These are phyloP conservation scores for Elsinoe fawcettii DNA, from an alignment of 2,329 filamentous ascomycete genomes.

Conservation along the genomic window DNA sequence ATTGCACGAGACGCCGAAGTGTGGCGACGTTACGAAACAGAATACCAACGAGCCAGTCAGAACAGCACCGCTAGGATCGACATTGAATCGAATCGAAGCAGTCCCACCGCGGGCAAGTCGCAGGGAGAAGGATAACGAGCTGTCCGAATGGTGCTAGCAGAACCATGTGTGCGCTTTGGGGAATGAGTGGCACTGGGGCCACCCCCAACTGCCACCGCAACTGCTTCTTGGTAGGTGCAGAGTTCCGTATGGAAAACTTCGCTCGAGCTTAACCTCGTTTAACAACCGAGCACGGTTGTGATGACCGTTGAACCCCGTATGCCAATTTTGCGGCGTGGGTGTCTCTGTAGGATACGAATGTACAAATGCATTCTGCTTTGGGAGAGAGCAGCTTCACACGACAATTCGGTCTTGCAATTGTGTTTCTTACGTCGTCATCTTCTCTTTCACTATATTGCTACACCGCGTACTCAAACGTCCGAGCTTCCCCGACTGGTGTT, in stretches of 20 bases:
- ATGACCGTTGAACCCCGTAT: background rate
- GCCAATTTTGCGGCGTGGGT: background rate
- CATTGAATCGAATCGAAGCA: slow-evolving; percentile 7
- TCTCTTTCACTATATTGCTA: background rate
- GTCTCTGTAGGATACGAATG: background rate
- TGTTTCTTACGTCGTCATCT: background rate
- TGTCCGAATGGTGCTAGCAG: background rate
- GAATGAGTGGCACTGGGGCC: background rate
- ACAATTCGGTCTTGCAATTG: no score
- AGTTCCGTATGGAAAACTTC: background rate
- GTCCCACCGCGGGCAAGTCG: slow-evolving; percentile 6
- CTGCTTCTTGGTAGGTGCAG: background rate
- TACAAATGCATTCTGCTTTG: background rate
- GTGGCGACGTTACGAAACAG: slow-evolving; percentile 60
- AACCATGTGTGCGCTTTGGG: background rate
- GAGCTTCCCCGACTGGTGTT: background rate
- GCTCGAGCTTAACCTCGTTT: background rate
- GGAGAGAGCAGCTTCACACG: background rate
- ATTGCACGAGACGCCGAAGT: slow-evolving; percentile 57
- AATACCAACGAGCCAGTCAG: slow-evolving; percentile 30
- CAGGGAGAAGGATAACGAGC: background rate
- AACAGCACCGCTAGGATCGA: slow-evolving; percentile 8
- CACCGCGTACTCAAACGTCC: background rate
- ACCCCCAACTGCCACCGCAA: background rate
- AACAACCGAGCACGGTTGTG: background rate